Evolutionary conservation across 331 rosid genomes (phyloP), one percentile per base, ranked within the genome.

Genomic region (Quercus phellos): DNA sequence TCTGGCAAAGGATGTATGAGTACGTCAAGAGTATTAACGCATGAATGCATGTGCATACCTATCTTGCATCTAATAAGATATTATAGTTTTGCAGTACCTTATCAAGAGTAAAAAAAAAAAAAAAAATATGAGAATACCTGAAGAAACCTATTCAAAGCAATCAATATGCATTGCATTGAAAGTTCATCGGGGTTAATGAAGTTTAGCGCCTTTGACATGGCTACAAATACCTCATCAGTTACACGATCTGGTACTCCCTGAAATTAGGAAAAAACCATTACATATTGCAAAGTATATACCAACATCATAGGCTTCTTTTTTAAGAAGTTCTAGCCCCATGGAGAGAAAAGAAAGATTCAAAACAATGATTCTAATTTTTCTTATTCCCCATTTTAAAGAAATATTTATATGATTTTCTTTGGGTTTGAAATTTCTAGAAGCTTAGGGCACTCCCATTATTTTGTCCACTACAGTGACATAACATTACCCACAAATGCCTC

Each of bases 181-280:
- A 94, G 97, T 88, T 94, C 99, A 81, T 94, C 96, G 24, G 99
- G 99, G 76, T 94, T 94, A 82, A 94, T 94, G 84, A 94, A 92
- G 88, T 94, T 94, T 78, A 94, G 90, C 7, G 99, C 99, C 89
- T 94, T 94, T 71, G 99, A 92, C 99, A 94, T 94, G 68, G 99
- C 99, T 89, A 94, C 90, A 78, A 94, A 94, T 78, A 94, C 99
- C 89, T 94, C 99, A 17, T 92, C 88, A 60, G 97, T 90, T 72
- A 92, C 99, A 26, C 98, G 91, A 35, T 92, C 97, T 55, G 99
- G 99, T 75, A 94, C 46, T 69, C 98, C 99, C 99, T 94, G 82
- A 5, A 78, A 86, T 55, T 54, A 69, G 81, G 42, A 77, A 18
- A 82, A 67, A 35, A 77, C 26, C 84, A 29, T 63, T 27, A 58